These are phyloP conservation scores for Reutealis trisperma DNA, from an alignment of 345 rosid genomes.

Conservation along the genomic window DNA sequence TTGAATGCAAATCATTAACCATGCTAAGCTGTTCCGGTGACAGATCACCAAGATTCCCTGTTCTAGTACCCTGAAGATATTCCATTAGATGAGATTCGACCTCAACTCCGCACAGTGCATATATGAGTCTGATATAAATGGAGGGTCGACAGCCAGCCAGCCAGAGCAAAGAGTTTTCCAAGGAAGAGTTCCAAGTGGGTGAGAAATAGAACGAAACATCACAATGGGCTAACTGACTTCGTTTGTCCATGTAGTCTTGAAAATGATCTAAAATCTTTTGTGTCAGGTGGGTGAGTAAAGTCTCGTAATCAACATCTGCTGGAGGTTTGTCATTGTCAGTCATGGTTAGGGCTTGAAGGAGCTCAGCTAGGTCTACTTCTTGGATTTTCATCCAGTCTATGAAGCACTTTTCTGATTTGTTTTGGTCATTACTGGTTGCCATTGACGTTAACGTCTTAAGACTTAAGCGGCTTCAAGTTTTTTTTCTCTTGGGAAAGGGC, in stretches of 20 bases:
- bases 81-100: constrained; percentile 26
- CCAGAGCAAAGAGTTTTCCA: constrained; percentile 49
- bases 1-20: constrained; percentile 37
- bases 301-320: neutral
- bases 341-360: constrained; percentile 7
- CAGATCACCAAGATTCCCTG: constrained; percentile 24
- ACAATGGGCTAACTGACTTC: constrained; percentile 17
- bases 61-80: constrained; percentile 16
- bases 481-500: neutral
- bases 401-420: constrained; percentile 10
- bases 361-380: constrained; percentile 28
- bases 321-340: neutral
- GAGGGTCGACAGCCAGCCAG: constrained; percentile 55
- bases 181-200: constrained; percentile 41
- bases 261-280: constrained; percentile 23
- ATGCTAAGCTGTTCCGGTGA: constrained; percentile 25
- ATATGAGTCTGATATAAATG: constrained; percentile 37
- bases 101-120: constrained; percentile 30
- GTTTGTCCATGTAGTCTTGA: constrained; percentile 20
- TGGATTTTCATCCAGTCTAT: constrained; percentile 35
- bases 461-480: neutral
- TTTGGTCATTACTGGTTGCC: neutral
- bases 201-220: constrained; percentile 32
- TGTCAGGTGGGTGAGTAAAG: constrained; percentile 14
- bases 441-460: neutral